Evolutionary conservation across 129 eudicot species (phyloP).

Genomic region (Flaveria bidentis): DNA sequence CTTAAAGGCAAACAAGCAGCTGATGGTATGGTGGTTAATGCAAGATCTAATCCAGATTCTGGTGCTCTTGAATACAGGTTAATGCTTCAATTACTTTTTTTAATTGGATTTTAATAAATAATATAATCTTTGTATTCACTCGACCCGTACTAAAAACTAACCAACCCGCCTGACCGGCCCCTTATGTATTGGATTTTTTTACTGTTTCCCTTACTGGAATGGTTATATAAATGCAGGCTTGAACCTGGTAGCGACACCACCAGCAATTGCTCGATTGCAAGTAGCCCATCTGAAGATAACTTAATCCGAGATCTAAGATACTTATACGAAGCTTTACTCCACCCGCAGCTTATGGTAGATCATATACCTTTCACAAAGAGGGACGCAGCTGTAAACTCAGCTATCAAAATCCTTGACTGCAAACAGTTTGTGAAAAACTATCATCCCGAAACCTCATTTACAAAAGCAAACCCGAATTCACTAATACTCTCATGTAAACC

Average conservation of each 20-base stretch:
- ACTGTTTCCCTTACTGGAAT: neutral
- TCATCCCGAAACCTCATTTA: conserved; percentile 44
- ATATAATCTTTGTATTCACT: neutral
- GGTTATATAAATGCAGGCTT: conserved; percentile 45
- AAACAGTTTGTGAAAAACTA: conserved; percentile 85
- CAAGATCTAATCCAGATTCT: conserved; percentile 64
- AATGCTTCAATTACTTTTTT: neutral
- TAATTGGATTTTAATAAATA: neutral
- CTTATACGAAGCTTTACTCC: conserved; percentile 65
- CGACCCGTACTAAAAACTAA: no score
- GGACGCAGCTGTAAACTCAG: conserved; percentile 41
- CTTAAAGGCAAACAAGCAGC: conserved; percentile 75
- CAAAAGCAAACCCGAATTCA: conserved; percentile 36
- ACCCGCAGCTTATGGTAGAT: conserved; percentile 48
- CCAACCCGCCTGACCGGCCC: neutral
- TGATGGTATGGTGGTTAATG: conserved; percentile 64
- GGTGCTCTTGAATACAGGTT: conserved; percentile 89
- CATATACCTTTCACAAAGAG: conserved; percentile 43
- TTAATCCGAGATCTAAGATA: conserved; percentile 62
- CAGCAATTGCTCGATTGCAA: conserved; percentile 11
- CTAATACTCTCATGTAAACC: conserved; percentile 59
- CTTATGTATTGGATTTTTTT: neutral
- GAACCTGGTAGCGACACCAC: conserved; percentile 45
- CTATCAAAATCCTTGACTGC: conserved; percentile 75
- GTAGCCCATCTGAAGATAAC: conserved; percentile 53